These are phyloP conservation scores for Daldinia eschscholtzii DNA, from an alignment of 2,329 filamentous ascomycete species.

Conservation along the genomic window DNA sequence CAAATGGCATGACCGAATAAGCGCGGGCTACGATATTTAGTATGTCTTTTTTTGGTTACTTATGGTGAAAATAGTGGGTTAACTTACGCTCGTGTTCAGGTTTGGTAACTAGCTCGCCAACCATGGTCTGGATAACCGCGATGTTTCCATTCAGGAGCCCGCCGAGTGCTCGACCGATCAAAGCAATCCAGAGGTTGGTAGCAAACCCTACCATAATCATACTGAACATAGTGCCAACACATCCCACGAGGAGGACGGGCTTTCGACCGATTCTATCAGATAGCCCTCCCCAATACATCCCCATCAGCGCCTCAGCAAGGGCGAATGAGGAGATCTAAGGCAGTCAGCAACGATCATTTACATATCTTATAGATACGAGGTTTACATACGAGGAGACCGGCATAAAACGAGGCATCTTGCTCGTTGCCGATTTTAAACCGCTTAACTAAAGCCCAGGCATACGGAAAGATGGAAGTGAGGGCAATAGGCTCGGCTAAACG, in stretches of 20 bases:
- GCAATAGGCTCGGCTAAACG: conserved; percentile 93
- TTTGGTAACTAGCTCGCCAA: conserved; percentile 85
- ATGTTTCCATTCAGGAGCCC: conserved; percentile 93
- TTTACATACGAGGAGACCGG: conserved; percentile 73
- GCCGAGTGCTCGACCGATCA: conserved; percentile 80
- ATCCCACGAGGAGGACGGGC: conserved; percentile 85
- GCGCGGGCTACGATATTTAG: conserved; percentile 72
- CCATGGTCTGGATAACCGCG: conserved; percentile 92
- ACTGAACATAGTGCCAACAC: conserved; percentile 83
- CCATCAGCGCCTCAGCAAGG: conserved; percentile 83
- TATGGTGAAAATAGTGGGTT: neutral
- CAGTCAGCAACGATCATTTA: conserved; percentile 15
- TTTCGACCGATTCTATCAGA: conserved; percentile 88
- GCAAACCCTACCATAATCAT: conserved; percentile 87
- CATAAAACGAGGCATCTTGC: conserved; percentile 86
- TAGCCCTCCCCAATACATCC: conserved; percentile 88
- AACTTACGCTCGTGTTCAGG: conserved; percentile 86
- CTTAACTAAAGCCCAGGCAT: conserved; percentile 87
- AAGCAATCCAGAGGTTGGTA: conserved; percentile 84
- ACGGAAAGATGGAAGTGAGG: conserved; percentile 92
- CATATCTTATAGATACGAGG: neutral
- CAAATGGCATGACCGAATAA: conserved; percentile 93
- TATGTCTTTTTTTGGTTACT: neutral
- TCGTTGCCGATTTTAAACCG: conserved; percentile 78
- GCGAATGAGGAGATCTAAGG: conserved; percentile 82